These are phyloP conservation scores for Gilbertella persicaria DNA, from an alignment of 371 early-diverging fungal species.

Conservation along the genomic window DNA sequence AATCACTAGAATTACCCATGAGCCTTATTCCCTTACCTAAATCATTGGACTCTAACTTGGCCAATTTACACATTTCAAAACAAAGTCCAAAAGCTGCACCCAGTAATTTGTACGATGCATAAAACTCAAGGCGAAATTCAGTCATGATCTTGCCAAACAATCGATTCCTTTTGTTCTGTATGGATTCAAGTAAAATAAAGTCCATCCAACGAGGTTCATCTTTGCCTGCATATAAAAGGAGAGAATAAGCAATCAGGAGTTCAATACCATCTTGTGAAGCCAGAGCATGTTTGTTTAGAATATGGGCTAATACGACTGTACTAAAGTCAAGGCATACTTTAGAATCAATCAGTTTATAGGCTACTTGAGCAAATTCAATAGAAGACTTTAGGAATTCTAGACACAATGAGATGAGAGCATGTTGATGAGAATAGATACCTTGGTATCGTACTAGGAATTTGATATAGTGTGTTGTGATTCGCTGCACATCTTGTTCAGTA, in stretches of 20 bases:
- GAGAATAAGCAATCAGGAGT: slow-evolving; percentile 17
- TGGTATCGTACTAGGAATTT: slow-evolving; percentile 44
- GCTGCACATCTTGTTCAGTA: slow-evolving; percentile 35
- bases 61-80: slow-evolving; percentile 76
- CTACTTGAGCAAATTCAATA: slow-evolving; percentile 55
- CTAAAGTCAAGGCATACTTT: slow-evolving; percentile 62
- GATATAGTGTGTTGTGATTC: slow-evolving; percentile 41
- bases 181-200: slow-evolving; percentile 22
- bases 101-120: slow-evolving; percentile 27
- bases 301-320: slow-evolving; percentile 54
- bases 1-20: too few relatives aligned
- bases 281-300: slow-evolving; percentile 55
- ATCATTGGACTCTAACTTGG: slow-evolving; percentile 61
- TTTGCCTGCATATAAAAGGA: slow-evolving; percentile 29
- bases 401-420: slow-evolving; percentile 9
- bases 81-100: slow-evolving; percentile 60
- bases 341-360: slow-evolving; percentile 69
- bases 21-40: slow-evolving; percentile 43
- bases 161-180: slow-evolving; percentile 12
- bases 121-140: slow-evolving; percentile 40
- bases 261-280: slow-evolving; percentile 49
- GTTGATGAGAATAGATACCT: slow-evolving; percentile 16
- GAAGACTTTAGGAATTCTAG: slow-evolving; percentile 54
- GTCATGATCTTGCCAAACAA: slow-evolving; percentile 27
- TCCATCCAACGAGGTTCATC: slow-evolving; percentile 32